Evolutionary conservation across 345 rosid species (phyloP), one percentile per base, ranked within the genome.

Genomic region (Syzygium aromaticum): DNA sequence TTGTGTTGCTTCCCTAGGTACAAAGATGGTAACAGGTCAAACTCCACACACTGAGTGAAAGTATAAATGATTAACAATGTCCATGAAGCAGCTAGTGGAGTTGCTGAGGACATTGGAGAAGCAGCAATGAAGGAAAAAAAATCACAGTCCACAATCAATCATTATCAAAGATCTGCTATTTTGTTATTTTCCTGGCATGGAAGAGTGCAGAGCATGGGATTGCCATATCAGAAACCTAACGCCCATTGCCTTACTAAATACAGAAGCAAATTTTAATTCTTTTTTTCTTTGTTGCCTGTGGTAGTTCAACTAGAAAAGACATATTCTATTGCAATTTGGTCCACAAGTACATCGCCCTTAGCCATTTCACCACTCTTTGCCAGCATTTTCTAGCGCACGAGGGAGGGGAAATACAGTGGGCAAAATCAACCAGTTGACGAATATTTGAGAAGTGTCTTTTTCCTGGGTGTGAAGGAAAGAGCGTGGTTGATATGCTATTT

Each of bases 101-200:
- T 33, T 38, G 82, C 82, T 73, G 49, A 73, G 82, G 82, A 73
- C 59, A 28, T 84, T 28, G 86, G 59, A 8, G 52, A 57, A 40
- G 38, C 46, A 7, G 30, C 46, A 21, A 84, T 10, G 86, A 86
- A 89, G 56, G 40, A 89, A 88, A 89, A 88, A 87, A 56, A 89
- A 86, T 89, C 90, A 54, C 88, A 52, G 86, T 89, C 91, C 90
- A 89, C 87, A 43, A 84, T 43, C 54, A 87, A 85, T 85, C 87
- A 49, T 52, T 27, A 22, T 85, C 87, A 21, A 54, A 85, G 87
- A 85, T 85, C 87, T 59, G 51, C 80, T 61, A 61, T 9, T 85
- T 85, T 61, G 87, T 27, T 38, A 8, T 46, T 16, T 30, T 33
- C 64, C 21, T 9, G 77, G 22, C 11, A 43, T 15, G 77, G 73